Percentiles rank a stretch among this genome's conserved stretches.
These are phyloP conservation scores for Pseudotulostoma volvatum DNA, from an alignment of 495 filamentous ascomycete species.

Conservation along the genomic window DNA sequence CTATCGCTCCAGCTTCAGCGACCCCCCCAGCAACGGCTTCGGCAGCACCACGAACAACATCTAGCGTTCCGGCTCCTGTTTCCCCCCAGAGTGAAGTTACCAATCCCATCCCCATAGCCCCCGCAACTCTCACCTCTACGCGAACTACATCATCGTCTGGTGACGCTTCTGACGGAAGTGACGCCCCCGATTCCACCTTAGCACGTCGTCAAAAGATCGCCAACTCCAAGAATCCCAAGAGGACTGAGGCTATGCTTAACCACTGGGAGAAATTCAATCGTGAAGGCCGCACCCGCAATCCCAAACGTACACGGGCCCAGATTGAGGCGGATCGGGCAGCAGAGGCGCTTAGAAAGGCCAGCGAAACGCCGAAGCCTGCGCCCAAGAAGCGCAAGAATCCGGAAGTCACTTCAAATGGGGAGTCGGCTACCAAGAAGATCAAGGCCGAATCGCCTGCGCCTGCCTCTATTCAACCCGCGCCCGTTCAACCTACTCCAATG, in stretches of 20 bases:
- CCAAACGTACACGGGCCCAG: constrained; percentile 32
- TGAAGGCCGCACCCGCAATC: constrained; percentile 28
- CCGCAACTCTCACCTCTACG: constrained; percentile 1
- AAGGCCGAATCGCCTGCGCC: constrained; percentile 2
- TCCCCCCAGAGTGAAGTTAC: background rate
- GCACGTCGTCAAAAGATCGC: constrained; percentile 23
- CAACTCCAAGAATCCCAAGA: constrained; percentile 34
- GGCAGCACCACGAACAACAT: constrained; percentile 1
- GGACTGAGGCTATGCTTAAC: constrained; percentile 33
- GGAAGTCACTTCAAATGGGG: background rate
- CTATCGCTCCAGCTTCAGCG: constrained; percentile 2
- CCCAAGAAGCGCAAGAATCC: constrained; percentile 9
- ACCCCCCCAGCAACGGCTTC: constrained; percentile 3
- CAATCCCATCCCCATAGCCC: constrained; percentile 1
- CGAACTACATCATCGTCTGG: constrained; percentile 1
- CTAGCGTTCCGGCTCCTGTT: too few relatives aligned
- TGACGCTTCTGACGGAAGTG: background rate
- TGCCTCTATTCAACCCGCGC: constrained; percentile 5
- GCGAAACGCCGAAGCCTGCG: constrained; percentile 11
- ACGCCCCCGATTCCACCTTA: constrained; percentile 16
- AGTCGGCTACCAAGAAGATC: background rate
- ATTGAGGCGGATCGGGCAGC: constrained; percentile 26
- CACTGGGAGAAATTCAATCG: constrained; percentile 32
- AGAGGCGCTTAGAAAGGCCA: constrained; percentile 13
- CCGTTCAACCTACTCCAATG: background rate